Base-by-base conservation (phyloP, 2,329 filamentous ascomycete species). In the Amesomyces nigricolor region DNA sequence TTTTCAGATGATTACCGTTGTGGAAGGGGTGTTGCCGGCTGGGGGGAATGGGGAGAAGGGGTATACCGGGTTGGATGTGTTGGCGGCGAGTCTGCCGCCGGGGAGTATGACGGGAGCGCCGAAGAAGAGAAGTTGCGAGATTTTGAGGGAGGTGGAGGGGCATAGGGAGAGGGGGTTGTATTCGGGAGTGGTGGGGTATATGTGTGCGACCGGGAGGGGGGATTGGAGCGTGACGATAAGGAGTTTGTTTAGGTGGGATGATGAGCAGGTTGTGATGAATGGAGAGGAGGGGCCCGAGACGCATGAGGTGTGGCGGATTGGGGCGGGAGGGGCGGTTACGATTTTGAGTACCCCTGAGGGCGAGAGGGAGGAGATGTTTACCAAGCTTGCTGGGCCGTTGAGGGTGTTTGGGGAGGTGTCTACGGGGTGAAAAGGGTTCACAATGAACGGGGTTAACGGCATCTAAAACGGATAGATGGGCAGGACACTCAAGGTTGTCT, bases 61-160 rank as follows among this genome's bases (percentile, higher is more conserved):
- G n/a, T 75, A 79, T 56, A 82, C 83, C 0, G 89, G 88, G 1
- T 75, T 94, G 37, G 86, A 92, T 57, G 86, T 92, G 4, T 80
- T 97, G 0, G 82, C 87, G 0, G 79, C 84, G 6, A 88, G 85
- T 47, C 77, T 97, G 0, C 92, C 94, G 0, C 91, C 94, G 0
- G 92, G 94, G 0, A 92, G 88, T 65, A 97, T 97, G 94, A 97
- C 92, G 2, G 94, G 94, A 6, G 92, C 92, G 0, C 94, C 92
- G 0, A 97, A 97, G 76, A 91, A 92, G 72, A 81, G 92, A 47
- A 92, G 88, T 61, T 96, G 92, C 69, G 86, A 95, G 74, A 80
- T 96, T 46, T 75, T 97, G 17, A 77, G 79, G 57, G 72, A 77
- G 3, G 78, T 96, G 42, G 91, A 96, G 70, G 72, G 71, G 16